Evolutionary conservation across 495 filamentous ascomycete genomes (phyloP).

Genomic region (Penicillium longicatenatum): DNA sequence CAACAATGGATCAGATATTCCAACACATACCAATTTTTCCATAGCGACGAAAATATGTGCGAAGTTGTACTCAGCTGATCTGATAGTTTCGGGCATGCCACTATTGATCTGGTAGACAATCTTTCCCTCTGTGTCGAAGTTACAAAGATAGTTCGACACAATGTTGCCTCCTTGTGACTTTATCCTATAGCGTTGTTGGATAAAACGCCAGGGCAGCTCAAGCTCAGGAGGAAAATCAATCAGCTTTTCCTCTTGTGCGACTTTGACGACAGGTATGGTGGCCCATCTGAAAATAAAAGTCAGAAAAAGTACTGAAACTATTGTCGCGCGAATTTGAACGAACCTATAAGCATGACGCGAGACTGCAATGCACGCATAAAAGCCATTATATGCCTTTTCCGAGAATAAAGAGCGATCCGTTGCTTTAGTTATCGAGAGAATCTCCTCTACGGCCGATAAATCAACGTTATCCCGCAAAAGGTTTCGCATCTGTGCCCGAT

Average conservation of each 20-base stretch:
- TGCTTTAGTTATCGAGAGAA: neutral
- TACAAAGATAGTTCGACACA: constrained; percentile 37
- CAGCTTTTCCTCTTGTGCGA: constrained; percentile 41
- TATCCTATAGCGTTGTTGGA: constrained; percentile 38
- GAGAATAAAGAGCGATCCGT: constrained; percentile 22
- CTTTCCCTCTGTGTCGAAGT: constrained; percentile 28
- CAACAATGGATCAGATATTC: too few species aligned
- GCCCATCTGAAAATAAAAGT: constrained; percentile 34
- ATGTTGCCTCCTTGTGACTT: constrained; percentile 39
- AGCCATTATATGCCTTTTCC: constrained; percentile 36
- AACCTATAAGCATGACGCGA: constrained; percentile 41
- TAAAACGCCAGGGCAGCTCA: constrained; percentile 36
- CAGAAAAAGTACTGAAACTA: neutral
- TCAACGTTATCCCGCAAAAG: neutral
- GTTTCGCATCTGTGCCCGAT: neutral
- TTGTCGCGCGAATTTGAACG: neutral
- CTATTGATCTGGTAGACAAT: constrained; percentile 36
- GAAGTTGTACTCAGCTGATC: constrained; percentile 36
- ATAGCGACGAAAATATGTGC: constrained; percentile 31
- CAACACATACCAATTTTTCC: constrained; percentile 25
- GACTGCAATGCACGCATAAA: constrained; percentile 39
- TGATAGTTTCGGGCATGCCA: constrained; percentile 28
- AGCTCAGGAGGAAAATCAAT: constrained; percentile 39
- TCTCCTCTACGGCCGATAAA: neutral
- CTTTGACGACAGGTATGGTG: constrained; percentile 42